Base-by-base conservation (phyloP, 805 yeast genomes). In the Metschnikowia proteae region DNA sequence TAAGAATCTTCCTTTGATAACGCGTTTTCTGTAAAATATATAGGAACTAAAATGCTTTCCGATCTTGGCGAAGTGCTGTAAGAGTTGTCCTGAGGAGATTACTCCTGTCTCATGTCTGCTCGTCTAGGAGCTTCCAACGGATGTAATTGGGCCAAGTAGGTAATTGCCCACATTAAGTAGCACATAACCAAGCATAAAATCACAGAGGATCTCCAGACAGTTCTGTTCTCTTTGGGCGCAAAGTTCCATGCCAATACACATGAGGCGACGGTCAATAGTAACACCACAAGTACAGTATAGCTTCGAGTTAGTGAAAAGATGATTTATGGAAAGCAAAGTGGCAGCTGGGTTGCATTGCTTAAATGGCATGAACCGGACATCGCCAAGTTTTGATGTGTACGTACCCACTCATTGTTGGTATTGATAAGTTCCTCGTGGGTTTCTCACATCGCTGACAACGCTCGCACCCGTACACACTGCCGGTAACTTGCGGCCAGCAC, bases 71-170 rank as follows among this genome's bases (percentile, higher is more conserved):
- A 40, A 32, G 34, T 40, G 30, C 25, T 40, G 36, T 6, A n/a
- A 13, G 36, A 25, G 25, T 32, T 31, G 9, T 40, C 43, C 41
- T 27, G 13, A n/a, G 3, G 36, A n/a, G 9, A 35, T 32, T 48
- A 47, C 66, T 90, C 96, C 7, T 95, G 96, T 71, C 97, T 83
- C 65, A 90, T 70, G 62, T 91, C 96, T 1, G 95, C 81, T 60
- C 97, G 82, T 65, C 86, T 86, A 37, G 97, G 97, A 38, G 81
- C 89, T 50, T 88, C 96, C 61, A 91, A 75, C 5, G 97, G 97
- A 68, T 91, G 97, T 50, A 91, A 73, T 65, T 91, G 97, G 49
- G 82, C 77, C 56, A 90, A 74, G 63, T 89, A 90, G 6, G 97
- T 90, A 60, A 90, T 83, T 30, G 97, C 97, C 95, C 95, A 87